These are phyloP conservation scores for Stipa capillata DNA, from an alignment of 176 grass and related monocot genomes.

Conservation along the genomic window DNA sequence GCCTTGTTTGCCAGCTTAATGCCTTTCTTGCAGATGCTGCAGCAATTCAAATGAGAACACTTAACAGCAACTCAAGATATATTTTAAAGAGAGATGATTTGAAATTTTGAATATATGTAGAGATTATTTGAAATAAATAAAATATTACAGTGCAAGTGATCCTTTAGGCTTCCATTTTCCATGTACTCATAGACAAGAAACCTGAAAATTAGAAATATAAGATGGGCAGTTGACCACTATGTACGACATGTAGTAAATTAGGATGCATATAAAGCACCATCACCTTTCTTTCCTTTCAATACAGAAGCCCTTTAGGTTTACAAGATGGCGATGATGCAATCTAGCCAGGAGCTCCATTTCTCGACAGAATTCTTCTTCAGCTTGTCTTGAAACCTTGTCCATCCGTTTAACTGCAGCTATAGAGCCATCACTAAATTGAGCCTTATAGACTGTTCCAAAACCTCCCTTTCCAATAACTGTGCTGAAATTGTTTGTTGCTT, in stretches of 20 bases:
- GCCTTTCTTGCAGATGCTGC: constrained; percentile 60
- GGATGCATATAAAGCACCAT: neutral
- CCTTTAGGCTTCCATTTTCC: constrained; percentile 95
- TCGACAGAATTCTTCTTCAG: constrained; percentile 88
- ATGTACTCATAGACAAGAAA: constrained; percentile 98
- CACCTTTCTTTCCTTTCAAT: constrained; percentile 91
- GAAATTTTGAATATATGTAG: neutral
- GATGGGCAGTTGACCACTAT: neutral
- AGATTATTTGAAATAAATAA: constrained; percentile 7
- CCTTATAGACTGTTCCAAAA: constrained; percentile 93
- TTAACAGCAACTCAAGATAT: neutral
- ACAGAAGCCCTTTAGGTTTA: constrained; percentile 84
- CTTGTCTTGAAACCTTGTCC: constrained; percentile 93
- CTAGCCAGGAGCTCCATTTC: constrained; percentile 97
- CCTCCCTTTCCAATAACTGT: constrained; percentile 92
- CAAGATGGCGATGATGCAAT: constrained; percentile 96
- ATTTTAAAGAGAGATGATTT: neutral
- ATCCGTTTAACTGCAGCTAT: constrained; percentile 79
- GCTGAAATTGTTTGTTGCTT: constrained; percentile 72
- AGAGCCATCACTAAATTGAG: constrained; percentile 70
- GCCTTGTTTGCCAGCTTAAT: constrained; percentile 69
- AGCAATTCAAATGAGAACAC: constrained; percentile 1
- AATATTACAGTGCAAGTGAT: constrained; percentile 84
- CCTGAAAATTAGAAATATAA: constrained; percentile 35
- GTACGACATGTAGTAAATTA: neutral